Evolutionary conservation across 1,139 yeast genomes (phyloP), one percentile per base, ranked within the genome.

Genomic region (Geotrichum citri-aurantii): DNA sequence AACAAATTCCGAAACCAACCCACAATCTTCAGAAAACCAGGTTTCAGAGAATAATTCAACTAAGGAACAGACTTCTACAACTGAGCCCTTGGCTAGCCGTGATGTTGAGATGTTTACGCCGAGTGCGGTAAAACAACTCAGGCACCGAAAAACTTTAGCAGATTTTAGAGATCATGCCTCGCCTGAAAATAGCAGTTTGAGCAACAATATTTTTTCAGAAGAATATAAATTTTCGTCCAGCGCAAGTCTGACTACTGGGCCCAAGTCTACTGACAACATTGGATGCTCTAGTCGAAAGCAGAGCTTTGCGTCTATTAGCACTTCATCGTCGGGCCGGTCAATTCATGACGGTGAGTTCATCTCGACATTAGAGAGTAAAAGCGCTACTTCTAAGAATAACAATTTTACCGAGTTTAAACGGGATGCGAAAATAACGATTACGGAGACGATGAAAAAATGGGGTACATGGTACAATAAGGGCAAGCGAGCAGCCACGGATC

Each of bases 371-470:
- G 7, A 26, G 7, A n/a, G 17, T n/a, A 33, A 33, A 6, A 33
- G 12, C n/a, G n/a, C n/a, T 33, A 3, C 40, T 12, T 11, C 17
- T 5, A 33, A 33, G 17, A n/a, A 33, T 14, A 33, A 11, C 40
- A 33, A 6, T 11, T 26, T 27, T 17, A 21, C 48, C 7, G 52
- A 40, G 8, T 12, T 21, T 19, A 52, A 57, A 29, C 23, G 49
- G 3, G 21, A 26, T 21, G 17, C 49, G 31, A 57, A 54, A 37
- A 55, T 58, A 10, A 59, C 66, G 1, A 55, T 68, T 26, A 62
- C 66, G 23, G 70, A 69, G 2, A 59, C 70, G 6, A 67, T 68
- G 29, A 69, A 68, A 49, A 69, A 66, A 48, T 69, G 71, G 71
- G 65, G 71, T 29, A 61, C 61, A 7, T 68, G 70, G 70, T 69